These are phyloP conservation scores for Catunica adiposa DNA, from an alignment of 2,329 filamentous ascomycete genomes.

Conservation along the genomic window DNA sequence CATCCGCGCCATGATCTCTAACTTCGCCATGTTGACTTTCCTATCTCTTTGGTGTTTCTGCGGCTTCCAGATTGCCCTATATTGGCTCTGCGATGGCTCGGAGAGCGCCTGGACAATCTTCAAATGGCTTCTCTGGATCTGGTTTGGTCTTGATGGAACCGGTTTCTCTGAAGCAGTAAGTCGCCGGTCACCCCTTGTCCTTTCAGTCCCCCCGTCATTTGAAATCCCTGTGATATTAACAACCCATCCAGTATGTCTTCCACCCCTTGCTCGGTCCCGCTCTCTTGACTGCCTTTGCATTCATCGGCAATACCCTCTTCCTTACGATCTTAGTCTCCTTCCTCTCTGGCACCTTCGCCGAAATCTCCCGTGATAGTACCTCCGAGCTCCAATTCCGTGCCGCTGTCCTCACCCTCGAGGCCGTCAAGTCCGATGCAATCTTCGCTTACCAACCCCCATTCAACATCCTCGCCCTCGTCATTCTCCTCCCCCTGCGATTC, in stretches of 20 bases:
- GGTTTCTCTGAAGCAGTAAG: slow-evolving; percentile 41
- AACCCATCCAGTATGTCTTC: slow-evolving; percentile 47
- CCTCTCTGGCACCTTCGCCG: slow-evolving; percentile 69
- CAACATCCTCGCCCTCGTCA: slow-evolving; percentile 59
- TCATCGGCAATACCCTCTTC: slow-evolving; percentile 74
- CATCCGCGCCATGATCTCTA: slow-evolving; percentile 67
- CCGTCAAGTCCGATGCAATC: slow-evolving; percentile 69
- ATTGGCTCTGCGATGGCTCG: slow-evolving; percentile 55
- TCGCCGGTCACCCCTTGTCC: not conserved
- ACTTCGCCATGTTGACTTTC: slow-evolving; percentile 63
- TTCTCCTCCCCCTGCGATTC: slow-evolving; percentile 63
- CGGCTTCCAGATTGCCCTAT: slow-evolving; percentile 62
- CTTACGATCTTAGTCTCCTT: slow-evolving; percentile 80
- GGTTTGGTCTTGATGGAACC: slow-evolving; percentile 69
- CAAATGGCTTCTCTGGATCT: slow-evolving; percentile 89
- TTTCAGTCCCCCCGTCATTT: not conserved
- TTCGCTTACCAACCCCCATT: slow-evolving; percentile 73
- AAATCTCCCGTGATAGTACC: slow-evolving; percentile 57
- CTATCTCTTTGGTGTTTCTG: slow-evolving; percentile 71
- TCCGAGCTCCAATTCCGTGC: slow-evolving; percentile 74
- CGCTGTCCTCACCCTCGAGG: slow-evolving; percentile 68
- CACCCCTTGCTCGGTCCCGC: slow-evolving; percentile 65
- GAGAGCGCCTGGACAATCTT: slow-evolving; percentile 40
- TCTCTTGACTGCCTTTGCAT: slow-evolving; percentile 70
- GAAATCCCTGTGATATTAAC: not conserved